Conservation (phyloP, 2,329 filamentous ascomycete genomes). For the Xylaria arbuscula region DNA sequence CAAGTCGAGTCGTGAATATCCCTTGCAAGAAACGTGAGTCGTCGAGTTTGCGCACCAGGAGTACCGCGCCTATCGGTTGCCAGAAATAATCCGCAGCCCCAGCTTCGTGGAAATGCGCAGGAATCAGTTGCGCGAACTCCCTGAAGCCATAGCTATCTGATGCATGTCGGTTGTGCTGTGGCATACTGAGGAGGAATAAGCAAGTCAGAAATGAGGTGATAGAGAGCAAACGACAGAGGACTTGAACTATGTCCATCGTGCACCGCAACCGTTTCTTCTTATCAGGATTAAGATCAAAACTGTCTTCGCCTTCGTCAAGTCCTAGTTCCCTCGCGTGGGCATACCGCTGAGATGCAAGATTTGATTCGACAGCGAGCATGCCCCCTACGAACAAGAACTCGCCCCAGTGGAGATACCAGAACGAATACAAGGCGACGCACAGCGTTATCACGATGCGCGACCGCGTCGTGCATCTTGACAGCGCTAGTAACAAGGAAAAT, state of each 20-base stretch:
- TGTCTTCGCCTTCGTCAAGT: background rate
- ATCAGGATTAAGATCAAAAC: background rate
- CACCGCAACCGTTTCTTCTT: background rate
- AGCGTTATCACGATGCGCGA: conserved; percentile 40
- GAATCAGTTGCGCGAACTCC: conserved; percentile 39
- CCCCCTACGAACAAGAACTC: conserved; percentile 49
- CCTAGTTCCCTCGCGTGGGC: background rate
- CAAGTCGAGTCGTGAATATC: conserved; percentile 46
- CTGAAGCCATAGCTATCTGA: conserved; percentile 41
- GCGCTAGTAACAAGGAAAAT: conserved; percentile 50
- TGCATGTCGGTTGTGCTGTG: conserved; percentile 40
- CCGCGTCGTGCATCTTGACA: conserved; percentile 42
- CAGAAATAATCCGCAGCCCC: conserved; percentile 45
- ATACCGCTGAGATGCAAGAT: conserved; percentile 9
- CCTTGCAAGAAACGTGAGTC: conserved; percentile 41
- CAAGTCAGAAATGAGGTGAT: conserved; percentile 28
- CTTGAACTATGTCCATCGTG: background rate
- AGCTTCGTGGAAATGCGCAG: conserved; percentile 34
- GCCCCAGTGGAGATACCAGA: conserved; percentile 46
- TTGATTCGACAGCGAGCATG: conserved; percentile 50
- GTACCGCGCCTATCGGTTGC: conserved; percentile 44
- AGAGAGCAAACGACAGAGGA: conserved; percentile 3
- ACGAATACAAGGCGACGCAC: conserved; percentile 42
- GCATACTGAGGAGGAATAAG: conserved; percentile 43
- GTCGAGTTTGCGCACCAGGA: conserved; percentile 45